A percentile compares a stretch with the other conserved stretches of the same genome.
Conservation (phyloP, 2,329 filamentous ascomycete genomes). For the Phialocephala subalpina region DNA sequence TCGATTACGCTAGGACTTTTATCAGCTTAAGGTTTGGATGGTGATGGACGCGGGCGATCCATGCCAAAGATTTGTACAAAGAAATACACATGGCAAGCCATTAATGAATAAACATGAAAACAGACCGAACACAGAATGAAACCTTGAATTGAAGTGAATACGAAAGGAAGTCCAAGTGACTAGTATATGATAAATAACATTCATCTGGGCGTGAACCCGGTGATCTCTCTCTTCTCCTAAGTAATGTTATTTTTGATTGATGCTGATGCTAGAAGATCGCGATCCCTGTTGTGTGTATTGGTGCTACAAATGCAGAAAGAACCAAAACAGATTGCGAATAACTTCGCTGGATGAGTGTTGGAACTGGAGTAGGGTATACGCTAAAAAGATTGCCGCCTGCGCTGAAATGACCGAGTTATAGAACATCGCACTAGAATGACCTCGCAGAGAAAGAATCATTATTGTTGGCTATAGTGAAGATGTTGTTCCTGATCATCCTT, state of each 20-base stretch:
- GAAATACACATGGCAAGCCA: no score
- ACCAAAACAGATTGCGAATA: neutral
- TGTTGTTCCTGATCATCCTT: slow-evolving; percentile 26
- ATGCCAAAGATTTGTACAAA: no score
- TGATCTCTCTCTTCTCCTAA: neutral
- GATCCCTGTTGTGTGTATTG: slow-evolving; percentile 4
- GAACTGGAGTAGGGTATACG: neutral
- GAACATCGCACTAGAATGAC: neutral
- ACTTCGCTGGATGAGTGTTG: neutral
- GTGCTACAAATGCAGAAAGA: neutral
- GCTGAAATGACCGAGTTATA: neutral
- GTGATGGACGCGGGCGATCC: no score
- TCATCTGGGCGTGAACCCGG: neutral
- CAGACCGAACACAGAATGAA: no score
- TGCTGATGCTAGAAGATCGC: neutral
- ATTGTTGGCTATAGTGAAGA: slow-evolving; percentile 15
- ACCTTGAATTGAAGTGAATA: no score
- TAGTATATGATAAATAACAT: neutral
- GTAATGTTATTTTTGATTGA: neutral
- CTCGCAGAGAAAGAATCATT: neutral
- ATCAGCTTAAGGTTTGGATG: no score
- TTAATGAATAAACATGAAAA: no score
- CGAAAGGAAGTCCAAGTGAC: neutral
- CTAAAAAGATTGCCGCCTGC: slow-evolving; percentile 15
- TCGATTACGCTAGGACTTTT: no score